phyloP scores from a whole-genome alignment of 2,329 filamentous ascomycete genomes.

The Nemania sp. region DNA sequence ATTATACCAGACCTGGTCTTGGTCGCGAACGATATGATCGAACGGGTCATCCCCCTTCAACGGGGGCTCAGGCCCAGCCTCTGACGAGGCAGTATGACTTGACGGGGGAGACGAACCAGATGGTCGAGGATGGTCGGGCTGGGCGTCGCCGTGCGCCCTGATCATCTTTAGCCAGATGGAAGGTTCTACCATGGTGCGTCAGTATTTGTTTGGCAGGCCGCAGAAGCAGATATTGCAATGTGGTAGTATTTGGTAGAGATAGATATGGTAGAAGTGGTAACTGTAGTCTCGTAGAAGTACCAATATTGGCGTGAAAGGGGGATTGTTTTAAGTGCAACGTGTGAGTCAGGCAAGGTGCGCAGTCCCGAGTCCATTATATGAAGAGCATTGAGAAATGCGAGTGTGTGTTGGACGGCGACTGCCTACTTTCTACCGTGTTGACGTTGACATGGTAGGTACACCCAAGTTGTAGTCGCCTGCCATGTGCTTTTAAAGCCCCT shows the following conservation, averaged over 20 bases:
- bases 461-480: too few species aligned
- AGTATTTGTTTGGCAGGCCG: too few species aligned
- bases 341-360: too few species aligned
- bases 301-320: neutral
- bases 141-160: constrained; percentile 9
- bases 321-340: too few species aligned
- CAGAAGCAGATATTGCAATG: too few species aligned
- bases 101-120: constrained; percentile 29
- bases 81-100: constrained; percentile 30
- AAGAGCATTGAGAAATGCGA: too few species aligned
- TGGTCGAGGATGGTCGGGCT: constrained; percentile 16
- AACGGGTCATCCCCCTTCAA: neutral
- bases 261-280: neutral
- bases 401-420: neutral
- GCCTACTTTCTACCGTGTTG: too few species aligned
- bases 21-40: constrained; percentile 30
- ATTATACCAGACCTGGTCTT: constrained; percentile 44
- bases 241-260: too few species aligned
- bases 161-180: constrained; percentile 33
- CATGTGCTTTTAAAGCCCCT: too few species aligned
- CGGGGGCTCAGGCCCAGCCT: constrained; percentile 16
- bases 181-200: constrained; percentile 15
- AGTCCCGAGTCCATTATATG: too few species aligned
- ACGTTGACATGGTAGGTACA: neutral
- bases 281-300: neutral